phyloP scores from a whole-genome alignment of 208 protist genomes.

The Wallacemonas collosoma region DNA sequence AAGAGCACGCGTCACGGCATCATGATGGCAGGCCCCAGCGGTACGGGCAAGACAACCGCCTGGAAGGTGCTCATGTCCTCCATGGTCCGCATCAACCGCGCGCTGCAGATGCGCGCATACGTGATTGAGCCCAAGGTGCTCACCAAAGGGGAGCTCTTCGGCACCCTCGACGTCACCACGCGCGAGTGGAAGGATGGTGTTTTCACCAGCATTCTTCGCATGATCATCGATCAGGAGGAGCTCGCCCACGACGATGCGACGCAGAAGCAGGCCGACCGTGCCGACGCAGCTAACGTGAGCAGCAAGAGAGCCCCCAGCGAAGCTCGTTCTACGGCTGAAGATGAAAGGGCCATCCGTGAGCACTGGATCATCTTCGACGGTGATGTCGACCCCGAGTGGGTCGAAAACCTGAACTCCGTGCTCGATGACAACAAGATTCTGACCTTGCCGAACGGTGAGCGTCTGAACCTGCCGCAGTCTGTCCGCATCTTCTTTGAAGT shows the following conservation, averaged over 20 bases:
- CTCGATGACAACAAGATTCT: conserved; percentile 99
- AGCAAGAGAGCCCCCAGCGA: conserved; percentile 15
- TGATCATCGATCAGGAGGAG: conserved; percentile 95
- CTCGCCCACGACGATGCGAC: conserved; percentile 32
- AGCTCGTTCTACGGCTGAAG: conserved; percentile 10
- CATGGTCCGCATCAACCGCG: conserved; percentile 68
- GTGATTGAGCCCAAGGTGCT: conserved; percentile 99
- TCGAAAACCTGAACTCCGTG: conserved; percentile 99
- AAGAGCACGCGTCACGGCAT: conserved; percentile 98
- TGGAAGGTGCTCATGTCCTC: conserved; percentile 96
- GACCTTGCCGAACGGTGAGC: conserved; percentile 99
- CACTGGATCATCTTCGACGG: conserved; percentile 99
- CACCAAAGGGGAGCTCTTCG: conserved; percentile 98
- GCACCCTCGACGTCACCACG: conserved; percentile 97
- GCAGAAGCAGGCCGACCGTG: conserved; percentile 33
- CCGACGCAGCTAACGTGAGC: conserved; percentile 30
- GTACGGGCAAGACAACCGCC: conserved; percentile 97
- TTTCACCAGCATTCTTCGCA: conserved; percentile 97
- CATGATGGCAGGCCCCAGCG: conserved; percentile 99
- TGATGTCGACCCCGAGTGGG: conserved; percentile 99
- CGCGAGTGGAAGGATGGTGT: conserved; percentile 99
- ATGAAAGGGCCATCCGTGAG: conserved; percentile 52
- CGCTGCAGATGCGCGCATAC: conserved; percentile 92
- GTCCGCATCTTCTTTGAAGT: conserved; percentile 99
- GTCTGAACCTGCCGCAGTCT: conserved; percentile 95